A percentile compares a stretch with the other conserved stretches of the same genome.
Evolutionary conservation across 805 yeast genomes (phyloP).

Genomic region (Dipodascus albidus): DNA sequence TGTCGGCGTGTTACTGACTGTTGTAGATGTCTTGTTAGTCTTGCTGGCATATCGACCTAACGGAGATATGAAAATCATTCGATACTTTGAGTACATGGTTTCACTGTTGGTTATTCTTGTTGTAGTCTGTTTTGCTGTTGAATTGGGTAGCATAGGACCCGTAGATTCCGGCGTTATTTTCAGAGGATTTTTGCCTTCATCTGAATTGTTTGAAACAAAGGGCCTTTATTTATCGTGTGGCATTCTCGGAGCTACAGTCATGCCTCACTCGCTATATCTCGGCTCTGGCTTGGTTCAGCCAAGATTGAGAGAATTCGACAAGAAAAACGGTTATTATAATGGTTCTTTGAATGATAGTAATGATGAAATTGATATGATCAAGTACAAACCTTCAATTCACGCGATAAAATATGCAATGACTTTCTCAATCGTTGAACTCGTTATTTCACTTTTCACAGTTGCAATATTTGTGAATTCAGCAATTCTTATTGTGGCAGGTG

Average conservation of each 20-base stretch:
- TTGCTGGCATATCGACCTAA: conserved; percentile 68
- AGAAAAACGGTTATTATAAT: conserved; percentile 37
- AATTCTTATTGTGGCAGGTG: conserved; percentile 83
- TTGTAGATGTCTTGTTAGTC: conserved; percentile 69
- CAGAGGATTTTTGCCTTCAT: conserved; percentile 62
- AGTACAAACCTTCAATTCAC: conserved; percentile 60
- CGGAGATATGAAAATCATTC: conserved; percentile 61
- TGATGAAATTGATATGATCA: conserved; percentile 3
- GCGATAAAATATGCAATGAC: conserved; percentile 74
- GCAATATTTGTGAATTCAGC: conserved; percentile 92
- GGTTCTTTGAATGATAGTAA: conserved; percentile 8
- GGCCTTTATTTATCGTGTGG: conserved; percentile 73
- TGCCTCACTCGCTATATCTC: conserved; percentile 82
- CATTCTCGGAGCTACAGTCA: conserved; percentile 85
- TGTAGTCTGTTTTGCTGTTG: conserved; percentile 62
- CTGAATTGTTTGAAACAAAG: conserved; percentile 42
- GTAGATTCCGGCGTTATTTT: conserved; percentile 42
- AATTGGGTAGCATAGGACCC: conserved; percentile 38
- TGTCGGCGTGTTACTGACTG: conserved; percentile 67
- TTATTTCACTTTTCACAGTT: conserved; percentile 70
- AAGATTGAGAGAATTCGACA: conserved; percentile 64
- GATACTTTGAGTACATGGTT: conserved; percentile 71
- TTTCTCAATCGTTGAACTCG: conserved; percentile 71
- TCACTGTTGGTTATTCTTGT: conserved; percentile 60
- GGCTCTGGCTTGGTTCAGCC: conserved; percentile 87